A percentile compares a stretch with the other conserved stretches of the same genome.
Evolutionary conservation across 2,329 filamentous ascomycete species (phyloP).

Genomic region (Beauveria rudraprayagi): DNA sequence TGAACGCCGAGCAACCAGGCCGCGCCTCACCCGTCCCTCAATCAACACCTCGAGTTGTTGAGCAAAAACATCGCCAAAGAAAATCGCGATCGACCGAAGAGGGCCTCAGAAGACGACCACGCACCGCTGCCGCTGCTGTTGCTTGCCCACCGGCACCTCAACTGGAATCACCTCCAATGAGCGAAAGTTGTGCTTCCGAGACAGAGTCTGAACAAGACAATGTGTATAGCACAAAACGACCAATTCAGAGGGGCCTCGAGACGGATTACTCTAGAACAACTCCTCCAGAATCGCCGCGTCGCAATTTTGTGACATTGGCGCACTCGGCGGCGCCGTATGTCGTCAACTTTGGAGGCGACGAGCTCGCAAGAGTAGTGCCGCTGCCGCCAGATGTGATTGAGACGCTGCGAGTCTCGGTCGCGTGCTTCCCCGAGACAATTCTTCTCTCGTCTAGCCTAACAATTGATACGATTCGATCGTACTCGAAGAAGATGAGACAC

Average conservation of each 20-base stretch:
- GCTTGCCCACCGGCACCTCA: background rate
- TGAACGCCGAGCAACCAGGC: background rate
- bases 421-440: conserved; percentile 53
- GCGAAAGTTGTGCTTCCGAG: conserved; percentile 5
- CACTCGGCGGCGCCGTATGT: conserved; percentile 24
- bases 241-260: conserved; percentile 12
- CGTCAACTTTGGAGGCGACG: conserved; percentile 24
- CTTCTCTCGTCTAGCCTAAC: conserved; percentile 46
- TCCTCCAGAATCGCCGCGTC: conserved; percentile 26
- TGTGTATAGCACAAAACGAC: background rate
- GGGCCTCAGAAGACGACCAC: background rate
- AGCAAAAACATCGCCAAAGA: conserved; percentile 3
- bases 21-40: background rate
- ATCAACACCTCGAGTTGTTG: background rate
- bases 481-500: conserved; percentile 46
- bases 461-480: conserved; percentile 49
- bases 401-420: conserved; percentile 43
- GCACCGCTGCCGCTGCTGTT: background rate
- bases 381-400: conserved; percentile 47
- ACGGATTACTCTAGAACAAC: conserved; percentile 24
- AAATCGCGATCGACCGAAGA: background rate
- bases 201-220: conserved; percentile 10
- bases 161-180: conserved; percentile 10
- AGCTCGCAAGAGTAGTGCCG: conserved; percentile 34
- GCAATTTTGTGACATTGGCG: conserved; percentile 29